phyloP scores from a whole-genome alignment of 768 basidiomycete species.

The Guyanaporus albipodus region DNA sequence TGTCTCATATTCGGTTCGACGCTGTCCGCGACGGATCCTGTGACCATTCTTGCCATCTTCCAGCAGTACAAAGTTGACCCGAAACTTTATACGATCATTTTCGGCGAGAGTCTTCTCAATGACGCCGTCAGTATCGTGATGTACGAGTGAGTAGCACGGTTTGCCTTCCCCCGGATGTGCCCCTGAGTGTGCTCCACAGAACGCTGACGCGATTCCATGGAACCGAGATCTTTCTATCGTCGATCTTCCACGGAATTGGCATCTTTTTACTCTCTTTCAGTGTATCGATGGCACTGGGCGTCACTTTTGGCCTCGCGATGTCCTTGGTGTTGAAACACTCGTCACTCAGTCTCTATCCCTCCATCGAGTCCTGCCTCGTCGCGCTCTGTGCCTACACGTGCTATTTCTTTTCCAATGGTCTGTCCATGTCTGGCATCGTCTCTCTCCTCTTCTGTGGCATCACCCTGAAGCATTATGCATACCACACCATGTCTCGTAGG shows the following conservation, averaged over 20 bases:
- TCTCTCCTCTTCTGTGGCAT: conserved; percentile 98
- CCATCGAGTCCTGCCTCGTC: conserved; percentile 95
- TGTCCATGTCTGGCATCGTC: conserved; percentile 94
- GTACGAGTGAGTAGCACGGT: conserved; percentile 81
- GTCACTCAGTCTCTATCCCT: conserved; percentile 78
- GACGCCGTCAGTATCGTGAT: conserved; percentile 99
- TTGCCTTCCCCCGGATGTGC: neutral
- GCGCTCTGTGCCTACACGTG: conserved; percentile 92
- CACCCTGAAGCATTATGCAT: conserved; percentile 99
- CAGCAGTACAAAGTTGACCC: conserved; percentile 99
- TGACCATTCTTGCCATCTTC: conserved; percentile 97
- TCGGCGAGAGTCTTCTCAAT: conserved; percentile 94
- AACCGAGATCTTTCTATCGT: conserved; percentile 77
- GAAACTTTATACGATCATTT: conserved; percentile 95
- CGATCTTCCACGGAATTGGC: conserved; percentile 94
- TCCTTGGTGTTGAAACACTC: conserved; percentile 95
- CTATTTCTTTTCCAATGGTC: conserved; percentile 98
- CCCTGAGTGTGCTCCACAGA: conserved; percentile 40
- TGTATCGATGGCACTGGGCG: conserved; percentile 91
- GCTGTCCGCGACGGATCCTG: conserved; percentile 94
- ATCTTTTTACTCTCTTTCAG: conserved; percentile 96
- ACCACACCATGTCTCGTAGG: conserved; percentile 95
- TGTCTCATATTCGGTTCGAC: conserved; percentile 97
- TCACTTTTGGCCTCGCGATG: conserved; percentile 85
- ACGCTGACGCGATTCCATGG: conserved; percentile 92